These are phyloP conservation scores for Penicillium occitanis DNA, from an alignment of 2,329 filamentous ascomycete species.

Conservation along the genomic window DNA sequence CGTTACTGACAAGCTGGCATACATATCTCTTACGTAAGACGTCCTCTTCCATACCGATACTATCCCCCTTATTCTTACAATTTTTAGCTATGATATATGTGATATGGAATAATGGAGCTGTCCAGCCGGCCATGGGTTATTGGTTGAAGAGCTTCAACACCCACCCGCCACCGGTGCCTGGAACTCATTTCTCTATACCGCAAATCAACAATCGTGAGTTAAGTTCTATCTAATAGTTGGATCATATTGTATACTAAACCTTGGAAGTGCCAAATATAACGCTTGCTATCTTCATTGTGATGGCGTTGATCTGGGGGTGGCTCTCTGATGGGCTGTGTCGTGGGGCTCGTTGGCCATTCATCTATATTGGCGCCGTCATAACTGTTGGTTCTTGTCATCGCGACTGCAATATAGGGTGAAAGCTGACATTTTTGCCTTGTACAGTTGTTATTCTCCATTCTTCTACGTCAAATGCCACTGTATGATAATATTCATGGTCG, in stretches of 20 bases:
- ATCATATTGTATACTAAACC: not conserved
- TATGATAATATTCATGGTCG: constrained; percentile 39
- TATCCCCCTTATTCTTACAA: not conserved
- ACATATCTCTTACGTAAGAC: constrained; percentile 39
- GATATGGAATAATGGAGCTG: constrained; percentile 41
- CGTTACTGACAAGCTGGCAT: constrained; percentile 42
- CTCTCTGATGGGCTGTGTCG: constrained; percentile 37
- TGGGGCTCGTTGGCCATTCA: constrained; percentile 42
- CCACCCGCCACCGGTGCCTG: constrained; percentile 38
- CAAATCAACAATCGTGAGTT: constrained; percentile 40
- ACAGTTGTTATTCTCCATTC: constrained; percentile 34
- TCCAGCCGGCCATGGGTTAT: constrained; percentile 43
- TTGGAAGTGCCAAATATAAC: constrained; percentile 31
- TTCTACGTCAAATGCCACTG: constrained; percentile 39
- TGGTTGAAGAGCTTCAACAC: constrained; percentile 46
- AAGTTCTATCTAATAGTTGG: constrained; percentile 20
- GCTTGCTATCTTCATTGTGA: constrained; percentile 37
- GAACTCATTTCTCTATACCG: constrained; percentile 32
- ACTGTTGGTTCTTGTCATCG: constrained; percentile 28
- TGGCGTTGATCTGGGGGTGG: constrained; percentile 40
- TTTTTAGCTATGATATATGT: constrained; percentile 36
- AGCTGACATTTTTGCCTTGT: not conserved
- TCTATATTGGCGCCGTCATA: constrained; percentile 39
- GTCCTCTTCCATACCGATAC: not conserved
- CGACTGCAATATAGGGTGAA: not conserved